Evolutionary conservation across 2,329 filamentous ascomycete genomes (phyloP).

Genomic region (Xylaria polymorpha): DNA sequence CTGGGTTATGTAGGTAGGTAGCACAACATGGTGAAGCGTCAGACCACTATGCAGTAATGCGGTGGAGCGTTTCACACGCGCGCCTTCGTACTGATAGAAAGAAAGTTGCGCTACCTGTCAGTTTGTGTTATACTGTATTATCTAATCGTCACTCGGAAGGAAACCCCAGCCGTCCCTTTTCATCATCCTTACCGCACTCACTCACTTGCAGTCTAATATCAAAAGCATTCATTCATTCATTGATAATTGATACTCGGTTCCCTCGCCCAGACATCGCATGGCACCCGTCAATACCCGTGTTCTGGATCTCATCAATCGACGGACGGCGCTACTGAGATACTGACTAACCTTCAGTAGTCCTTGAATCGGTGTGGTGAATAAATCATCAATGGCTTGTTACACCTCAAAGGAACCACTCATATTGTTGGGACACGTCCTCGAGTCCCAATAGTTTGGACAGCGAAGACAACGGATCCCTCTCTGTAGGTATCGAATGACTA

Average conservation of each 20-base stretch:
- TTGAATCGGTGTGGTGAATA: not conserved
- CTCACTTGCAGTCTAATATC: not conserved
- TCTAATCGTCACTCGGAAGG: slow-evolving; percentile 1
- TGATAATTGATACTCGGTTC: not conserved
- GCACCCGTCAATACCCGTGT: not conserved
- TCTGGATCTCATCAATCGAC: not conserved
- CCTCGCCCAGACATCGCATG: not conserved
- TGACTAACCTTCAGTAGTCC: not conserved
- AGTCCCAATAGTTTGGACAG: slow-evolving; percentile 10
- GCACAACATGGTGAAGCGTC: slow-evolving; percentile 4
- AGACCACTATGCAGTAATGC: not conserved
- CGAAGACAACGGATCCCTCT: not conserved
- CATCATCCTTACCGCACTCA: not conserved
- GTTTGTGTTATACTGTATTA: slow-evolving; percentile 4
- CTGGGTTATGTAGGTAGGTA: not conserved
- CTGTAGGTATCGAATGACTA: not conserved
- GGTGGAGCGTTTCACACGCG: slow-evolving; percentile 8
- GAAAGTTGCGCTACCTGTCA: slow-evolving; percentile 12
- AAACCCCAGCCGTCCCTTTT: not conserved
- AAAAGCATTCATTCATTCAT: not conserved
- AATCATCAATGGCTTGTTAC: not conserved
- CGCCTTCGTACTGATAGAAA: not conserved
- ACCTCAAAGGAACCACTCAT: not conserved
- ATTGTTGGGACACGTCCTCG: not conserved
- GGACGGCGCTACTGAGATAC: not conserved